Conservation (phyloP, 208 protist species). For the Trypanosoma melophagium region DNA sequence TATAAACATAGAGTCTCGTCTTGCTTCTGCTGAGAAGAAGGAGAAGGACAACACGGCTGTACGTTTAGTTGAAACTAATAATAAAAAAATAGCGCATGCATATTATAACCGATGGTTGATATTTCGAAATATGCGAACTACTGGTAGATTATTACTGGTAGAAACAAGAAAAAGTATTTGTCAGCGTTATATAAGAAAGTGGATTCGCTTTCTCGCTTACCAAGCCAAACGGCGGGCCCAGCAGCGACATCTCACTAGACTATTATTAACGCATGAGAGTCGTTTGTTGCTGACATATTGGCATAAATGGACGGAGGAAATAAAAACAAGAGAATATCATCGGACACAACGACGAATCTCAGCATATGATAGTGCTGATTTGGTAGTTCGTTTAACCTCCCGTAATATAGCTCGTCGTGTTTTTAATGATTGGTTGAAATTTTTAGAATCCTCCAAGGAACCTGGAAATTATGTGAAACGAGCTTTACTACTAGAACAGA, state of each 20-base stretch:
- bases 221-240: not conserved
- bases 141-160: not conserved
- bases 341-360: not conserved
- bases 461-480: not conserved
- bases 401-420: slow-evolving; percentile 14
- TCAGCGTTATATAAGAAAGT: slow-evolving; percentile 18
- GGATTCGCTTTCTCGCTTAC: slow-evolving; percentile 8
- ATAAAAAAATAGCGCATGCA: not conserved
- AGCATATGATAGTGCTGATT: slow-evolving; percentile 5
- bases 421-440: slow-evolving; percentile 15
- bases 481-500: slow-evolving; percentile 17
- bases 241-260: slow-evolving; percentile 12
- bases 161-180: slow-evolving; percentile 1
- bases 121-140: not conserved
- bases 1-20: slow-evolving; percentile 21
- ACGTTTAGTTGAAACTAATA: not conserved
- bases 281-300: slow-evolving; percentile 8
- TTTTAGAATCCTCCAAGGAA: slow-evolving; percentile 3
- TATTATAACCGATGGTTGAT: slow-evolving; percentile 12
- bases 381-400: slow-evolving; percentile 12
- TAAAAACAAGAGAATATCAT: not conserved
- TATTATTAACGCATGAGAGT: not conserved
- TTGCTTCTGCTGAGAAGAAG: slow-evolving; percentile 13
- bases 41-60: not conserved
- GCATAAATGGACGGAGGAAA: not conserved